phyloP scores from a whole-genome alignment of 2,329 filamentous ascomycete genomes.

The Fusarium subtropicale region DNA sequence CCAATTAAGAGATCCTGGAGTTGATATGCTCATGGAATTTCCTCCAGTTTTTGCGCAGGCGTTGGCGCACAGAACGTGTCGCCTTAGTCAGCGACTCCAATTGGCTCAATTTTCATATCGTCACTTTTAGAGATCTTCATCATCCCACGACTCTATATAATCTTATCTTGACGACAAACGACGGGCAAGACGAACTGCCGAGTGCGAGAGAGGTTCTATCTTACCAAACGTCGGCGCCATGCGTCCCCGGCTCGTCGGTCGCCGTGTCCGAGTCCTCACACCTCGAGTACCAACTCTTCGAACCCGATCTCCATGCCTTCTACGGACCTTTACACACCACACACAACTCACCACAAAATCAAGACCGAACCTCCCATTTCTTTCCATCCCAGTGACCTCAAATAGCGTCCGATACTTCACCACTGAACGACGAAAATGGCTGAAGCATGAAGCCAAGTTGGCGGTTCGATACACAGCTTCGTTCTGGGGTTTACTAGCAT shows the following conservation, averaged over 20 bases:
- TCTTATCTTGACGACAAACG: conserved; percentile 4
- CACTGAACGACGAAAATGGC: conserved; percentile 78
- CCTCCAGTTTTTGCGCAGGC: conserved; percentile 18
- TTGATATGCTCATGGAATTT: conserved; percentile 4
- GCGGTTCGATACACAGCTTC: conserved; percentile 75
- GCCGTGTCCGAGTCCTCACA: conserved; percentile 39
- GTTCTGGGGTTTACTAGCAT: conserved; percentile 72
- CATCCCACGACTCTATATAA: conserved; percentile 11
- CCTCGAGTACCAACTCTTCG: conserved; percentile 30
- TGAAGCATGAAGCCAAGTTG: conserved; percentile 76
- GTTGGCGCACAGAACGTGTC: conserved; percentile 17
- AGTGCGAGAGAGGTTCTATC: not conserved
- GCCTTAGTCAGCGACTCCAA: conserved; percentile 42
- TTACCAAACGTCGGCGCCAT: conserved; percentile 44
- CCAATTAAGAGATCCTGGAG: conserved; percentile 5
- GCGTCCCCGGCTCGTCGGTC: conserved; percentile 55
- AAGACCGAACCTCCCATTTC: conserved; percentile 60
- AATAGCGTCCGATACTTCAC: conserved; percentile 78
- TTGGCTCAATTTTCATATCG: conserved; percentile 32
- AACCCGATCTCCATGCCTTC: conserved; percentile 38
- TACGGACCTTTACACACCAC: conserved; percentile 47
- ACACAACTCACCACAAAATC: conserved; percentile 49
- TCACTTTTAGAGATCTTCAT: conserved; percentile 23
- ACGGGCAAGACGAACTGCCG: not conserved
- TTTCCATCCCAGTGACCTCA: conserved; percentile 57